Base-by-base conservation (phyloP, 179 eudicot genomes). In the Silene vulgaris region DNA sequence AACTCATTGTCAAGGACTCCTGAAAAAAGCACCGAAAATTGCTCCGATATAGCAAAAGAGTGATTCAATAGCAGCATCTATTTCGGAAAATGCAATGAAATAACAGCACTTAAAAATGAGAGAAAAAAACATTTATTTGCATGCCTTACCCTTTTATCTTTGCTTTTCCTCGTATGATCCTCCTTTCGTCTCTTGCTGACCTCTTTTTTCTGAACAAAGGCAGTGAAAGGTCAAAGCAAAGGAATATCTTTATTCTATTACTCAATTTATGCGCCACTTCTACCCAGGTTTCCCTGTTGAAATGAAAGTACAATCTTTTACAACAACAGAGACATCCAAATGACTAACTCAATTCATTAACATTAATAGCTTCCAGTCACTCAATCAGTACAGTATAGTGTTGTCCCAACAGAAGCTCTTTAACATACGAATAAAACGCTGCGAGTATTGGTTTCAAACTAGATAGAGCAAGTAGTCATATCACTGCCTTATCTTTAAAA, bases 161-260 rank as follows among this genome's bases (percentile, higher is more conserved):
- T 92, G 84, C 52, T 90, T 81, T 88, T 92, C 88, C 90, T 87
- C 4, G 88, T 23, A 62, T 85, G 84, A 71, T 91, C 97, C 2
- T 94, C 98, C 87, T 94, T 94, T 86, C 97, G 85, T 81, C 98
- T 82, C 88, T 94, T 94, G 72, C 96, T 87, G 75, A 88, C 85
- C 83, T 94, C 98, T 79, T 92, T 94, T 80, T 87, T 94, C 98
- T 94, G 91, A 20, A 82, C 74, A 79, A 74, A 73, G 73, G 56
- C 26, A 26, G 4, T 37, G 21, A 2, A 37, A 82, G 35, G 54
- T 50, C 77, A 78, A 75, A 12, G 69, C 65, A 74, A 52, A 52
- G 59, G n/a, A 52, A 52, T 52, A 52, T 14, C 5, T 52, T 13
- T 52, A 14, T 56, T 19, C 26, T 65, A 71, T 56, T 32, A 16